phyloP scores from a whole-genome alignment of 164 flowering plant species.

The Amborella trichopoda region DNA sequence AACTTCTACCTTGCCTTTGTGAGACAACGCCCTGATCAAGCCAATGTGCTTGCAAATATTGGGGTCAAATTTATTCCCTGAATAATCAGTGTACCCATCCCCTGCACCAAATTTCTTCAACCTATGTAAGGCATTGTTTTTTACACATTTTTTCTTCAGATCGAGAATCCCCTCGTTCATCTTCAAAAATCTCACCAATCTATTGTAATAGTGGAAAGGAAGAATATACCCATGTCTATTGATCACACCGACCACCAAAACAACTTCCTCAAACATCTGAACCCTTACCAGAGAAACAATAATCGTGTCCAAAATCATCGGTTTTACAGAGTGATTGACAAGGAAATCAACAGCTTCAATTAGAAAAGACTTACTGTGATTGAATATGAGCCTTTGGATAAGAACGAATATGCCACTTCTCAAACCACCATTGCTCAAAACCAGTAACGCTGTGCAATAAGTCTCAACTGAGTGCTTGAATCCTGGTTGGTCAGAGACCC shows the following conservation, averaged over 20 bases:
- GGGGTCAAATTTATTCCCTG: too few species aligned
- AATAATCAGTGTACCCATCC: too few species aligned
- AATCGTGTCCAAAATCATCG: not conserved
- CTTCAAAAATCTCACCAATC: not conserved
- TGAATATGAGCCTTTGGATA: not conserved
- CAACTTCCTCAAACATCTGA: constrained; percentile 1
- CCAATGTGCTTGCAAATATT: too few species aligned
- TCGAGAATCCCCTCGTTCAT: not conserved
- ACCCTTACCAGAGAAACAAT: not conserved
- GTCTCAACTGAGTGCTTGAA: not conserved
- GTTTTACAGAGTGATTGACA: not conserved
- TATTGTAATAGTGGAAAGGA: not conserved
- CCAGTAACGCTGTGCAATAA: not conserved
- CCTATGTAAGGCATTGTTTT: too few species aligned
- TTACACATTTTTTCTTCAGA: too few species aligned
- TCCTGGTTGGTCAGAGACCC: not conserved
- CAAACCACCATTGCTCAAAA: not conserved
- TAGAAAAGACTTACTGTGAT: not conserved
- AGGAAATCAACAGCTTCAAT: not conserved
- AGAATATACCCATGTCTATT: not conserved
- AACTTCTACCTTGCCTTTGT: constrained; percentile 42
- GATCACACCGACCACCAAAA: not conserved
- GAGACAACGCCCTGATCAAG: constrained; percentile 33
- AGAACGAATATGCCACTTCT: not conserved
- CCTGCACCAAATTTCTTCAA: too few species aligned